Conservation (phyloP, 495 filamentous ascomycete genomes). For the Xanthoparmelia taractica region DNA sequence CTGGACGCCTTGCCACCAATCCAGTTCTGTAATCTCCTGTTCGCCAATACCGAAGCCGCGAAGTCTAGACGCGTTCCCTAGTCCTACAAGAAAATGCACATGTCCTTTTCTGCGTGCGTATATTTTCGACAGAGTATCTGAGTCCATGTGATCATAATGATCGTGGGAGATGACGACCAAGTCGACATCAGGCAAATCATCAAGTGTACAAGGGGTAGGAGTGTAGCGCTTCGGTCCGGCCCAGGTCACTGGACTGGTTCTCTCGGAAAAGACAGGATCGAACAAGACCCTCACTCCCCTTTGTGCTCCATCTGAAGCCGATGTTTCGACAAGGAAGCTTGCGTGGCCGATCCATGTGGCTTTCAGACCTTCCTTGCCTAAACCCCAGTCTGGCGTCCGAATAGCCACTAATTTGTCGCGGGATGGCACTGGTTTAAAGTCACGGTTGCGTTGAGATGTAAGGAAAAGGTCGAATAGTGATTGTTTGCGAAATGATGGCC, state of each 20-base stretch:
- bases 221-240: conserved; percentile 45
- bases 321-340: conserved; percentile 39
- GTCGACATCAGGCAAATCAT: conserved; percentile 44
- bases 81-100: conserved; percentile 38
- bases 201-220: conserved; percentile 41
- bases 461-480: conserved; percentile 26
- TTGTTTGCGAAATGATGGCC: conserved; percentile 41
- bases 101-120: conserved; percentile 28
- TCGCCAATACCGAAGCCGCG: conserved; percentile 33
- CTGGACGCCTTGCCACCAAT: conserved; percentile 46
- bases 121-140: conserved; percentile 34
- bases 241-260: conserved; percentile 40
- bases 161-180: conserved; percentile 45
- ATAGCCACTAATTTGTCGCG: conserved; percentile 30
- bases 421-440: conserved; percentile 35
- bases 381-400: conserved; percentile 32
- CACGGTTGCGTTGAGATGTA: conserved; percentile 22
- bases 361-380: conserved; percentile 27
- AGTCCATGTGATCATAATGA: conserved; percentile 49
- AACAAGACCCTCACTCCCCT: conserved; percentile 38
- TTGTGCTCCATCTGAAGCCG: conserved; percentile 23
- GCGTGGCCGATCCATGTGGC: conserved; percentile 51
- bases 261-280: conserved; percentile 48
- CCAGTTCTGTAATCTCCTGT: conserved; percentile 40
- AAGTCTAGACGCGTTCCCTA: conserved; percentile 36